These are phyloP conservation scores for Fusarium bulbicola DNA, from an alignment of 2,329 filamentous ascomycete genomes.

Conservation along the genomic window DNA sequence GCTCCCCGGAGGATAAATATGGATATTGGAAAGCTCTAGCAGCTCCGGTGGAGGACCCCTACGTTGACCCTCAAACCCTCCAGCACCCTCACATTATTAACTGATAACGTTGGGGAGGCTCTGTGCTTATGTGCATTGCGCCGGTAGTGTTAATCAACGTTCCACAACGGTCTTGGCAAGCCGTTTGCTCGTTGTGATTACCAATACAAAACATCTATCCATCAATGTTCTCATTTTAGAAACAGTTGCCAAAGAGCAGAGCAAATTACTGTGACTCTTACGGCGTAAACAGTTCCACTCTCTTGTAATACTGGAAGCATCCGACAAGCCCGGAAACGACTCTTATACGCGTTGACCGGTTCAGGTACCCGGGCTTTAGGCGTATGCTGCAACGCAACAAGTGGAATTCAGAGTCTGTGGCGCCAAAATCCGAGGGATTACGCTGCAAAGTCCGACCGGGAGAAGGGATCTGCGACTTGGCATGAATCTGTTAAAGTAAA, in stretches of 20 bases:
- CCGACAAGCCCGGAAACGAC: not conserved
- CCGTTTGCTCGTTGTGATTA: not conserved
- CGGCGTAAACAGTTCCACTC: slow-evolving; percentile 5
- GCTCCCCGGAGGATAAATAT: not conserved
- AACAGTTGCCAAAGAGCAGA: not conserved
- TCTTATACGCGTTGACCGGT: not conserved
- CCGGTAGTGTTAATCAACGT: not conserved
- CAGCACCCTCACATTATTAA: not conserved
- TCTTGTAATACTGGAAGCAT: not conserved
- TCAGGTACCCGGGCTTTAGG: slow-evolving; percentile 8
- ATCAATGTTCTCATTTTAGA: slow-evolving; percentile 3
- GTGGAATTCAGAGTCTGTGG: not conserved
- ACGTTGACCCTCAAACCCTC: no score
- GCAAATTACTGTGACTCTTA: slow-evolving; percentile 9
- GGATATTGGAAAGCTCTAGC: not conserved
- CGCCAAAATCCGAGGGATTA: slow-evolving; percentile 26
- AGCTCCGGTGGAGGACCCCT: not conserved
- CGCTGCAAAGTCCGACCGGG: slow-evolving; percentile 10
- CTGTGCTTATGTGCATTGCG: slow-evolving; percentile 18
- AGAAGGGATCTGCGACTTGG: slow-evolving; percentile 10
- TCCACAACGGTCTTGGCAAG: not conserved
- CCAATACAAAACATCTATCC: slow-evolving; percentile 5
- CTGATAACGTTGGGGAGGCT: slow-evolving; percentile 16
- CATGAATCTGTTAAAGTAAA: slow-evolving; percentile 19
- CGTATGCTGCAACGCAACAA: not conserved